Base-by-base conservation (phyloP, 148 eudicot genomes). In the Euryodendron excelsum region DNA sequence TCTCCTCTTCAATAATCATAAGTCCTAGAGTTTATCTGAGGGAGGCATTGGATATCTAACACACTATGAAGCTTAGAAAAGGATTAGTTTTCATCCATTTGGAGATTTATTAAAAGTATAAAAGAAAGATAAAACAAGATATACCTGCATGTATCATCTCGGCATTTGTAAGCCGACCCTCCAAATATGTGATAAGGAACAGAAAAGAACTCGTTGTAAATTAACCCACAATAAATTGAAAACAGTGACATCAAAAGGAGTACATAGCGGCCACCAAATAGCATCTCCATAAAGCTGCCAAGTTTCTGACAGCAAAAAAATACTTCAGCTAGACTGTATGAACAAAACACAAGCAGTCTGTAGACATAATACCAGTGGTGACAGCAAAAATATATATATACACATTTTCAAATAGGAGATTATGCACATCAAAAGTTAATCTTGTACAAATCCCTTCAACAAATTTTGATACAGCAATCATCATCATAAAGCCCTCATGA, bases 241-340 rank as follows among this genome's bases (percentile, higher is more conserved):
- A 96, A 96, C 39, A 96, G 81, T 31, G 99, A 86, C 99, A 96
- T 96, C 58, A 90, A 82, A 79, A 96, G 93, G 81, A 96, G 84
- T 73, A 96, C 86, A 80, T 91, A 93, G 60, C 99, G 99, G 62
- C 99, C 99, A 72, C 97, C 96, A 88, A 91, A 96, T 73, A 96
- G 90, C 94, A 96, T 91, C 86, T 93, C 98, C 99, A 93, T 91
- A 81, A 96, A 89, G 87, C 98, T 96, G 31, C 98, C 99, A 78
- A 93, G 98, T 90, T 82, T 90, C 98, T 95, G 94, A 55, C 61
- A 79, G 52, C 50, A 72, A 78, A 20, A 63, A 73, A 80, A 78
- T 69, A 50, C n/a, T 71, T 18, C 69, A 50, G 37, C 77, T 56
- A 85, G 77, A 65, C 7, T 25, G 2, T 47, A 65, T 12, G n/a